Base-by-base conservation (phyloP, 129 eudicot genomes). In the Ambrosia artemisiifolia region DNA sequence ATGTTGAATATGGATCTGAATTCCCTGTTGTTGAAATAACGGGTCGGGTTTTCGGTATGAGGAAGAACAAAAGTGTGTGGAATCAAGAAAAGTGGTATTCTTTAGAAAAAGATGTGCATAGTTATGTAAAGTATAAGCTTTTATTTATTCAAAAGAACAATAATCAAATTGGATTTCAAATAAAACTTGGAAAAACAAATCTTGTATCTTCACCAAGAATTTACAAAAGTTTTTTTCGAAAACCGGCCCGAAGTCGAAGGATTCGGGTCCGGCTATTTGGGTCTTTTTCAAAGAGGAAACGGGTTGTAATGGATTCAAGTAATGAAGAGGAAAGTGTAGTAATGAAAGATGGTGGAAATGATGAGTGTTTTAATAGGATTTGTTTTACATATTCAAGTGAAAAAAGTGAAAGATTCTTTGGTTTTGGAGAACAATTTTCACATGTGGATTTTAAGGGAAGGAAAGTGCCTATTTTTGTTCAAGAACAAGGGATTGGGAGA, bases 401-500 rank as follows among this genome's bases (percentile, higher is more conserved):
- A 80, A 73, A 38, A 47, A 83, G 65, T 69, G 99, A 95, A 86
- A 86, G 86, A 72, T 88, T 95, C 53, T 95, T 78, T 78, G 99
- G 99, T 24, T 95, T 95, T 64, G 99, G 99, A 28, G 99, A 95
- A 83, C 99, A 95, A 79, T 95, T 95, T 19, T 95, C 99, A 54
- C 90, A 85, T 51, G 85, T 95, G 94, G 85, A 95, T 74, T 95
- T 95, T 32, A 95, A 95, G 65, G 97, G 99, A 24, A 95, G 72
- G 55, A 95, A 88, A 83, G 97, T 95, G 18, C 99, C 99, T 2
- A 95, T 95, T 63, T 83, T 95, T 53, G 99, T 95, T 73, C 99
- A 95, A 83, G 99, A 95, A 67, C 99, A 95, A 65, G 97, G 99
- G 19, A 95, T 95, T 80, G 99, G 99, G 50, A 90, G 99, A 83